These are phyloP conservation scores for Cladophialophora bantiana DNA, from an alignment of 2,329 filamentous ascomycete species.

Conservation along the genomic window DNA sequence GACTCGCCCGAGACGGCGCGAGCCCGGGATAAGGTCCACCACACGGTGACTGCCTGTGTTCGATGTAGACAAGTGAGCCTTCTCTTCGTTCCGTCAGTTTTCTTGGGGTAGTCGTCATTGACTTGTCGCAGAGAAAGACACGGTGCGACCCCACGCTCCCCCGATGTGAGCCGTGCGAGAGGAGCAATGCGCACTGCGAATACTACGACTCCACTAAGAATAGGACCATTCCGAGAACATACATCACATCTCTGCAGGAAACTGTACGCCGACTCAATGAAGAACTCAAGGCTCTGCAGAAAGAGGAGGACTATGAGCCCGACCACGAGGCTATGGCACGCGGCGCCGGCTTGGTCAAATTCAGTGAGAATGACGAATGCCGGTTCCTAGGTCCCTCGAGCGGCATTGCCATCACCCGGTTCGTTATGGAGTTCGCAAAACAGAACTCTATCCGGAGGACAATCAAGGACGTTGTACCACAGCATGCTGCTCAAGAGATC, in stretches of 20 bases:
- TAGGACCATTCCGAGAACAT: constrained; percentile 84
- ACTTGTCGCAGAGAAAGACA: constrained; percentile 79
- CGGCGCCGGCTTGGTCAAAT: constrained; percentile 81
- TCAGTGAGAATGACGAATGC: constrained; percentile 85
- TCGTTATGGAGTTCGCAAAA: constrained; percentile 97
- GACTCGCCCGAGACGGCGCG: constrained; percentile 29
- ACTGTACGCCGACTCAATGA: constrained; percentile 81
- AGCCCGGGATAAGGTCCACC: constrained; percentile 40
- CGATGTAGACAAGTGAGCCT: constrained; percentile 56
- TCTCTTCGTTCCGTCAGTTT: not conserved
- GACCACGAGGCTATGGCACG: constrained; percentile 86
- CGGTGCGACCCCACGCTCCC: constrained; percentile 93
- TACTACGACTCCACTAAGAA: constrained; percentile 92
- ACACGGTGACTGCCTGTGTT: constrained; percentile 59
- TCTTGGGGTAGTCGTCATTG: constrained; percentile 10
- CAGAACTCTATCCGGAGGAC: constrained; percentile 88
- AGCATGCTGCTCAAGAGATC: constrained; percentile 70
- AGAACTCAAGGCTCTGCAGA: constrained; percentile 79
- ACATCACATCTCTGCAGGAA: constrained; percentile 90
- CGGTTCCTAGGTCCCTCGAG: constrained; percentile 93
- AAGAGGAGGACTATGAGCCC: constrained; percentile 74
- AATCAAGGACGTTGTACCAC: constrained; percentile 89
- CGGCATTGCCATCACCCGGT: constrained; percentile 90
- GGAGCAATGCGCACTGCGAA: constrained; percentile 88
- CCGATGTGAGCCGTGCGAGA: constrained; percentile 89